Conservation (phyloP, 75 land plant genomes). For the Picea glauca region DNA sequence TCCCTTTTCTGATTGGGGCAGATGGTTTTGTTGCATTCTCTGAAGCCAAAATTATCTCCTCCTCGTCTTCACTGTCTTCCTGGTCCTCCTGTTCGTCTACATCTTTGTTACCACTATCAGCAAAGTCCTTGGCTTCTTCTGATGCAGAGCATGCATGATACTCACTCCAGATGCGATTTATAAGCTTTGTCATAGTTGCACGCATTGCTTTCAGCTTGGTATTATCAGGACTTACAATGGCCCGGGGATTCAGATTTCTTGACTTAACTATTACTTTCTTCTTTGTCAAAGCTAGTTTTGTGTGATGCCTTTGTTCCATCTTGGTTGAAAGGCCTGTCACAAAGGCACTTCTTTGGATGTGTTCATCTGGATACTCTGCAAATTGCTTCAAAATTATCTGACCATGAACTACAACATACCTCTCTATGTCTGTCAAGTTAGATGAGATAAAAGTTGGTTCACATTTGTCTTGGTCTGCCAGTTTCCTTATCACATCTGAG, state of each 20-base stretch:
- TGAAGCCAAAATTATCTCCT: slow-evolving; percentile 9
- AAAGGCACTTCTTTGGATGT: slow-evolving; percentile 68
- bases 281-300: slow-evolving; percentile 73
- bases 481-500: slow-evolving; percentile 64
- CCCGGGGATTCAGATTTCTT: slow-evolving; percentile 84
- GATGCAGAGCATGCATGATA: slow-evolving; percentile 56
- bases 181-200: slow-evolving; percentile 84
- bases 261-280: slow-evolving; percentile 47
- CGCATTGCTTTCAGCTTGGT: slow-evolving; percentile 77
- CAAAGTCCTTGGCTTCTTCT: slow-evolving; percentile 35
- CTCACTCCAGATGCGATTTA: slow-evolving; percentile 90
- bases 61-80: slow-evolving; percentile 58
- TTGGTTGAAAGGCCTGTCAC: slow-evolving; percentile 50
- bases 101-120: slow-evolving; percentile 24
- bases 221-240: slow-evolving; percentile 41
- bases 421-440: slow-evolving; percentile 63
- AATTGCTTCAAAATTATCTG: slow-evolving; percentile 92
- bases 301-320: slow-evolving; percentile 92
- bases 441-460: slow-evolving; percentile 59
- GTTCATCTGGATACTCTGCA: slow-evolving; percentile 83
- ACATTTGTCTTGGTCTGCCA: slow-evolving; percentile 46
- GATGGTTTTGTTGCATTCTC: slow-evolving; percentile 5
- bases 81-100: slow-evolving; percentile 47
- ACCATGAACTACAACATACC: slow-evolving; percentile 92
- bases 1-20: neutral